Percentiles rank a stretch among this genome's conserved stretches.
These are phyloP conservation scores for Erodium chrysanthum DNA, from an alignment of 441 rosid species.

Conservation along the genomic window DNA sequence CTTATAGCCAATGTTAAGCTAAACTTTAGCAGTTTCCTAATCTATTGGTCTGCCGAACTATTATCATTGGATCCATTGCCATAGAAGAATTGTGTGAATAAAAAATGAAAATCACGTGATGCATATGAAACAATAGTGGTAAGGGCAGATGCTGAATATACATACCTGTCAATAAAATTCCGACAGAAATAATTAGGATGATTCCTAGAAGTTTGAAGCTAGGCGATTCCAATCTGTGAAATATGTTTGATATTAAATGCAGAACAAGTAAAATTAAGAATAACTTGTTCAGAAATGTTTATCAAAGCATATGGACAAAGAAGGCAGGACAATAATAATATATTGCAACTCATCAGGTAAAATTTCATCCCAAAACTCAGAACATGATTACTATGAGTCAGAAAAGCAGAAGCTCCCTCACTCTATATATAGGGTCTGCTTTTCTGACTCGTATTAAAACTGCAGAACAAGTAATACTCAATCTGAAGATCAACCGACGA, in stretches of 20 bases:
- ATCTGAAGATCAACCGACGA: slow-evolving; percentile 13
- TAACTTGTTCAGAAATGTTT: background rate
- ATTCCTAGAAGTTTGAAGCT: slow-evolving; percentile 84
- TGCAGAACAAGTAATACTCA: slow-evolving; percentile 7
- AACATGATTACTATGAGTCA: too few species aligned
- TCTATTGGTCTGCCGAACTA: background rate
- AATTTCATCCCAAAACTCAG: too few species aligned
- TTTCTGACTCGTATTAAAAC: background rate
- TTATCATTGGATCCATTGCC: background rate
- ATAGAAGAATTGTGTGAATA: background rate
- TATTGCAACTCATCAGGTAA: background rate
- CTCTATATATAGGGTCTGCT: too few species aligned
- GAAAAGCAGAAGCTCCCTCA: too few species aligned
- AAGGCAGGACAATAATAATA: background rate
- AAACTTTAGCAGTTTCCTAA: background rate
- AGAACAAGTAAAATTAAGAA: slow-evolving; percentile 19
- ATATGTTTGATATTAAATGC: slow-evolving; percentile 17
- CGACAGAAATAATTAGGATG: slow-evolving; percentile 65
- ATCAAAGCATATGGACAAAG: background rate
- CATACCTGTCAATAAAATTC: slow-evolving; percentile 77
- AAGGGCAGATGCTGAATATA: slow-evolving; percentile 12
- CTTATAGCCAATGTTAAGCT: background rate
- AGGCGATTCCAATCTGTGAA: slow-evolving; percentile 85
- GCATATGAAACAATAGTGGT: background rate
- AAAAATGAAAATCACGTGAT: background rate